phyloP scores from a whole-genome alignment of 768 basidiomycete species.

The Hygrophorus pudorinus region DNA sequence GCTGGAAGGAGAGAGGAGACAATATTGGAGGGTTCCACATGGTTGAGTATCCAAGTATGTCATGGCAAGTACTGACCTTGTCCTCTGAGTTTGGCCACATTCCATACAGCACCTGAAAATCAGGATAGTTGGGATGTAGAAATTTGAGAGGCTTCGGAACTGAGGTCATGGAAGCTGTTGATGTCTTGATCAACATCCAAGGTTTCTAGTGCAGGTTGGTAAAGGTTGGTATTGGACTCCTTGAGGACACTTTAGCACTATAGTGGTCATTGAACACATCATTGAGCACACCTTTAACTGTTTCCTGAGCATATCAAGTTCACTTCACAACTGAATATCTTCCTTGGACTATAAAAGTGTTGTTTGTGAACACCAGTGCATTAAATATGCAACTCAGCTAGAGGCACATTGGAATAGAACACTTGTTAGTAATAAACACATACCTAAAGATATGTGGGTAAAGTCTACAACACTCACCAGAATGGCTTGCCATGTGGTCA shows the following conservation, averaged over 20 bases:
- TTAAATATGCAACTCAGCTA: neutral
- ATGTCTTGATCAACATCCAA: conserved; percentile 91
- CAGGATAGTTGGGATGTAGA: conserved; percentile 90
- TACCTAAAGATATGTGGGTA: conserved; percentile 58
- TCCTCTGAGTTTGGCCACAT: conserved; percentile 68
- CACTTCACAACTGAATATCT: no score
- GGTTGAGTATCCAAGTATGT: no score
- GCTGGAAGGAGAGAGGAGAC: conserved; percentile 59
- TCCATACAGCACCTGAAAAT: conserved; percentile 75
- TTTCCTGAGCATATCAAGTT: conserved; percentile 95
- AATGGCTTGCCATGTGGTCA: no score
- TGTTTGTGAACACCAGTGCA: conserved; percentile 4
- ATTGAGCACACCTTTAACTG: conserved; percentile 63
- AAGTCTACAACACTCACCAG: no score
- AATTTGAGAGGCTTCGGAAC: no score
- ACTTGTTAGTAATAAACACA: conserved; percentile 1
- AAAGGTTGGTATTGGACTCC: conserved; percentile 83
- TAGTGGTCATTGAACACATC: no score
- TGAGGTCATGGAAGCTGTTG: no score
- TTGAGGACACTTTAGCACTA: conserved; percentile 23
- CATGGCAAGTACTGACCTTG: no score
- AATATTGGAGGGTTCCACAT: no score
- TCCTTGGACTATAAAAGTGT: conserved; percentile 60
- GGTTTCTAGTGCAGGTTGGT: conserved; percentile 87
- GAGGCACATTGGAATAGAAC: neutral